These are phyloP conservation scores for Sporothrix curviconia DNA, from an alignment of 2,329 filamentous ascomycete genomes.

Conservation along the genomic window DNA sequence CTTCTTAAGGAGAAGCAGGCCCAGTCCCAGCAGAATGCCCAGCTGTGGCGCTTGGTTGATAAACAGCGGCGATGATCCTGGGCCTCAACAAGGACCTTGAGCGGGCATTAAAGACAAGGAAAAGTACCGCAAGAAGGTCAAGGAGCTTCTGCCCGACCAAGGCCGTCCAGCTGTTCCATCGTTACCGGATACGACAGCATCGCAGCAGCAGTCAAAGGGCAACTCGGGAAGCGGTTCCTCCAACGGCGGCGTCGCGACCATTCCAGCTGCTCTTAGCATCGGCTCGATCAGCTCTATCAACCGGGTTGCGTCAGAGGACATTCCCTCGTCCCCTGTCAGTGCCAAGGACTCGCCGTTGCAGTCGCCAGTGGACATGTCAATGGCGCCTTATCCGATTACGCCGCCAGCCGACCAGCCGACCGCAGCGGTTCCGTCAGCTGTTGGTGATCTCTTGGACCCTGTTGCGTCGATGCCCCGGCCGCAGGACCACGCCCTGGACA, in stretches of 20 bases:
- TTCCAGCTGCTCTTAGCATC: background rate
- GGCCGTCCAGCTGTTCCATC: slow-evolving; percentile 19
- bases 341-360: slow-evolving; percentile 11
- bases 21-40: slow-evolving; percentile 79
- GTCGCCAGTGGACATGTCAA: slow-evolving; percentile 48
- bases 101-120: slow-evolving; percentile 90
- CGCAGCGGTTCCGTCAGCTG: slow-evolving; percentile 36
- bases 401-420: slow-evolving; percentile 48
- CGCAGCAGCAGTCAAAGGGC: background rate
- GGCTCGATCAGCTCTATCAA: background rate
- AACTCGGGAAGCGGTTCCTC: background rate
- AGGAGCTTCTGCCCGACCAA: slow-evolving; percentile 54
- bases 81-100: slow-evolving; percentile 94
- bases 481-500: slow-evolving; percentile 51
- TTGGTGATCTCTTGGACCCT: slow-evolving; percentile 48
- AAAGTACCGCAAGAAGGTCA: slow-evolving; percentile 82
- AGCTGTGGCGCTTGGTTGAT: slow-evolving; percentile 92
- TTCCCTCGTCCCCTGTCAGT: slow-evolving; percentile 5
- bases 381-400: slow-evolving; percentile 60
- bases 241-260: background rate
- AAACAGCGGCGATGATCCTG: slow-evolving; percentile 93
- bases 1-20: slow-evolving; percentile 87
- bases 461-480: slow-evolving; percentile 54
- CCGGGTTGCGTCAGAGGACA: background rate
- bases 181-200: background rate